Percentiles rank a stretch among this genome's conserved stretches.
These are phyloP conservation scores for Macrophomina pseudophaseolina DNA, from an alignment of 2,329 filamentous ascomycete genomes.

Conservation along the genomic window DNA sequence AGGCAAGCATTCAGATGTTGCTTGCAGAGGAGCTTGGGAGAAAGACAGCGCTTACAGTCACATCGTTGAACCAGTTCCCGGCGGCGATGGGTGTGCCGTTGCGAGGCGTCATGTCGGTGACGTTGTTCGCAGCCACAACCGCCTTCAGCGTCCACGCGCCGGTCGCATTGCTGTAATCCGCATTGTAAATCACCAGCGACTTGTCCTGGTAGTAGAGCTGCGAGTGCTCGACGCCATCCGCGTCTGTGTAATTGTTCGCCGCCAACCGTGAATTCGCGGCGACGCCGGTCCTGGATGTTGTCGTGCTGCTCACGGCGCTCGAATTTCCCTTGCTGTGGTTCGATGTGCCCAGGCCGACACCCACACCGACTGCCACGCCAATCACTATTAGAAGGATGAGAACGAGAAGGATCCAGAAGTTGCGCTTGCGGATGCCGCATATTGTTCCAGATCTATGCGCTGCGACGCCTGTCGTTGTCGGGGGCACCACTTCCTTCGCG, in stretches of 20 bases:
- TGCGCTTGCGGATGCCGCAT: constrained; percentile 13
- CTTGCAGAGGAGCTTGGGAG: neutral
- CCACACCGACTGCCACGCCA: neutral
- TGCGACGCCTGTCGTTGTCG: neutral
- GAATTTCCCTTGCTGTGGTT: neutral
- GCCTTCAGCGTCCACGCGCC: neutral
- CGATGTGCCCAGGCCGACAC: neutral
- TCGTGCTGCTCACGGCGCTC: neutral
- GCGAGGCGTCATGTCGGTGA: neutral
- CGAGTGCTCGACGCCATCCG: neutral
- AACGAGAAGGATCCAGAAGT: constrained; percentile 4
- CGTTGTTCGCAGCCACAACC: neutral
- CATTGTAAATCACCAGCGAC: neutral
- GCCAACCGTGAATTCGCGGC: neutral
- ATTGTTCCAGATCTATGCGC: neutral
- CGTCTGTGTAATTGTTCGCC: constrained; percentile 7
- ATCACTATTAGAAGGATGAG: neutral
- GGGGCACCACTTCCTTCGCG: neutral
- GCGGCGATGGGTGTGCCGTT: constrained; percentile 7
- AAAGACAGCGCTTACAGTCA: neutral
- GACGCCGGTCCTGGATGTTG: neutral
- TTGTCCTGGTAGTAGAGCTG: constrained; percentile 9
- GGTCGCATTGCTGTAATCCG: neutral
- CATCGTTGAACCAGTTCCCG: neutral
- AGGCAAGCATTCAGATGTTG: neutral